phyloP scores from a whole-genome alignment of 306 rosid genomes.

The Quercus rubra region DNA sequence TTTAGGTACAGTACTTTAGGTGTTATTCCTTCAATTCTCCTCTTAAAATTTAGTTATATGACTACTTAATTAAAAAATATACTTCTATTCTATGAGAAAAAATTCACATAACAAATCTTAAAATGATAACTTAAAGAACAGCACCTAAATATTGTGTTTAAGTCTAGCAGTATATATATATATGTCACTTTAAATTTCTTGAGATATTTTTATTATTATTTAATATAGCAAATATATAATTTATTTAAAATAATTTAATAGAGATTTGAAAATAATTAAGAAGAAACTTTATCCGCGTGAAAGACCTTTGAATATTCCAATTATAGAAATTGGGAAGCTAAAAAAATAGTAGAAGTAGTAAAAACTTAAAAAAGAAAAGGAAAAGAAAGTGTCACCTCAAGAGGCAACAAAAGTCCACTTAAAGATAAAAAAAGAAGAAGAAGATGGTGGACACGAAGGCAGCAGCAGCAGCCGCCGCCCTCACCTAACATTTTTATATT shows the following conservation, averaged over 20 bases:
- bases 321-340: neutral
- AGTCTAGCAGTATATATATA: too few species aligned
- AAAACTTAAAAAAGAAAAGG: neutral
- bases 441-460: neutral
- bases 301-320: too few species aligned
- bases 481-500: neutral
- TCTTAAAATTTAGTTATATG: too few species aligned
- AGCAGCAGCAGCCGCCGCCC: conserved; percentile 30
- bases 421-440: neutral
- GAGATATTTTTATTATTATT: too few species aligned
- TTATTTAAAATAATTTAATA: too few species aligned
- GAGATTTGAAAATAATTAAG: too few species aligned
- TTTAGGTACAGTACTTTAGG: rapidly evolving
- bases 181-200: too few species aligned
- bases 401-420: conserved; percentile 31
- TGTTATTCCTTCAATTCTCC: rapidly evolving
- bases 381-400: conserved; percentile 36
- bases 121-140: rapidly evolving
- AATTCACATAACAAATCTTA: rapidly evolving
- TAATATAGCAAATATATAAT: too few species aligned
- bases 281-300: too few species aligned
- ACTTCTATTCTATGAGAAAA: rapidly evolving
- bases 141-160: rapidly evolving
- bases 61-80: too few species aligned
- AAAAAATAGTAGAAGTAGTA: neutral